phyloP scores from a whole-genome alignment of 208 protist species.

The Jaenimonas drosophilae region DNA sequence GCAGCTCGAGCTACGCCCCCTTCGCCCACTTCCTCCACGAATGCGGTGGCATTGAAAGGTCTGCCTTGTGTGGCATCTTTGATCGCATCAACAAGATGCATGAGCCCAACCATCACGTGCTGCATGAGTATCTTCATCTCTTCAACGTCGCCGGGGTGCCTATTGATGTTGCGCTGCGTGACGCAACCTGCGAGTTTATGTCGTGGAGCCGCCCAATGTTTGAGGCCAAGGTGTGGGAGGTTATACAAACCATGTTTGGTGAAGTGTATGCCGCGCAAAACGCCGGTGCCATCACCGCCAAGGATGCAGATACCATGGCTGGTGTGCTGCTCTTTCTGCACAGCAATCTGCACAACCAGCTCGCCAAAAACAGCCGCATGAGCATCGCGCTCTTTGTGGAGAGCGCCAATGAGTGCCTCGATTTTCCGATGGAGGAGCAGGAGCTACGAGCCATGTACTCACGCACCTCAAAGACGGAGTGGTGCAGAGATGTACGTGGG shows the following conservation, averaged over 20 bases:
- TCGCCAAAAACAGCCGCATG: slow-evolving; percentile 40
- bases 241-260: slow-evolving; percentile 69
- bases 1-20: slow-evolving; percentile 15
- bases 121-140: slow-evolving; percentile 60
- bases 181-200: slow-evolving; percentile 84
- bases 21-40: slow-evolving; percentile 72
- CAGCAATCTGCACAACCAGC: slow-evolving; percentile 72
- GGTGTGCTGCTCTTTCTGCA: slow-evolving; percentile 85
- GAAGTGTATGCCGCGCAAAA: slow-evolving; percentile 75
- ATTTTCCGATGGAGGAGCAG: slow-evolving; percentile 44
- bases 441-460: slow-evolving; percentile 70
- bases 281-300: slow-evolving; percentile 34
- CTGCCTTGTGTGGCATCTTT: slow-evolving; percentile 61
- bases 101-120: slow-evolving; percentile 25
- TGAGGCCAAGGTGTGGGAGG: slow-evolving; percentile 78
- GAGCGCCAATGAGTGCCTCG: slow-evolving; percentile 60
- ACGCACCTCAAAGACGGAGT: slow-evolving; percentile 47
- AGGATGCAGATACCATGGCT: slow-evolving; percentile 73
- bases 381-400: slow-evolving; percentile 43
- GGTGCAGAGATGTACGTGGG: slow-evolving; percentile 59
- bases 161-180: slow-evolving; percentile 77
- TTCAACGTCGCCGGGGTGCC: slow-evolving; percentile 61
- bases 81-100: slow-evolving; percentile 61
- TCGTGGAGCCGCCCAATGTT: slow-evolving; percentile 85
- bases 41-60: slow-evolving; percentile 48